phyloP scores from a whole-genome alignment of 306 rosid species.

The Delonix regia region DNA sequence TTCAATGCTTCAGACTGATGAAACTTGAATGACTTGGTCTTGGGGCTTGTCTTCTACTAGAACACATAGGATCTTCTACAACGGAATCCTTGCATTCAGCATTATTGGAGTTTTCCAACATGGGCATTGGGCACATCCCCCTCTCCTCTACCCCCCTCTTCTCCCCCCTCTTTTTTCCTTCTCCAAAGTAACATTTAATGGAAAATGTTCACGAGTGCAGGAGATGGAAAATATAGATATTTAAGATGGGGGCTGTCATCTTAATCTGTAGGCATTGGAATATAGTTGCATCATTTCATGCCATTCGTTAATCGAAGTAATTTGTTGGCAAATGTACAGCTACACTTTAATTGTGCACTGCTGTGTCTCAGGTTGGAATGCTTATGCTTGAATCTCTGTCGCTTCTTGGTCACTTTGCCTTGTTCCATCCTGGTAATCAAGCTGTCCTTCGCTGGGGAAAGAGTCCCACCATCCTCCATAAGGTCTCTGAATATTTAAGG shows the following conservation, averaged over 20 bases:
- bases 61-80: constrained; percentile 2
- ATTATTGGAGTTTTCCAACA: constrained; percentile 4
- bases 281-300: constrained; percentile 10
- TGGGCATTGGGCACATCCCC: no score
- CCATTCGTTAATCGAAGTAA: neutral
- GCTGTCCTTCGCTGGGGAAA: constrained; percentile 98
- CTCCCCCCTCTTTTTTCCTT: no score
- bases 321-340: neutral
- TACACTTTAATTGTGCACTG: constrained; percentile 25
- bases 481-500: constrained; percentile 57
- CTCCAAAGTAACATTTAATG: neutral
- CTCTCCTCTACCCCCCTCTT: no score
- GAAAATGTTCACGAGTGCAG: neutral
- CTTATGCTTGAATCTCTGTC: constrained; percentile 85
- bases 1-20: constrained; percentile 10
- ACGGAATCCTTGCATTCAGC: constrained; percentile 2
- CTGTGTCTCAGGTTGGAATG: constrained; percentile 69
- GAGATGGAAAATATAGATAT: constrained; percentile 26
- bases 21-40: constrained; percentile 16
- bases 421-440: constrained; percentile 91
- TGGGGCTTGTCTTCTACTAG: neutral
- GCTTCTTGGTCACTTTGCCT: constrained; percentile 88
- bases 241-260: constrained; percentile 2
- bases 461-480: constrained; percentile 95
- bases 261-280: constrained; percentile 20